Base-by-base conservation (phyloP, 2,329 filamentous ascomycete species). In the Huntiella bhutanensis region DNA sequence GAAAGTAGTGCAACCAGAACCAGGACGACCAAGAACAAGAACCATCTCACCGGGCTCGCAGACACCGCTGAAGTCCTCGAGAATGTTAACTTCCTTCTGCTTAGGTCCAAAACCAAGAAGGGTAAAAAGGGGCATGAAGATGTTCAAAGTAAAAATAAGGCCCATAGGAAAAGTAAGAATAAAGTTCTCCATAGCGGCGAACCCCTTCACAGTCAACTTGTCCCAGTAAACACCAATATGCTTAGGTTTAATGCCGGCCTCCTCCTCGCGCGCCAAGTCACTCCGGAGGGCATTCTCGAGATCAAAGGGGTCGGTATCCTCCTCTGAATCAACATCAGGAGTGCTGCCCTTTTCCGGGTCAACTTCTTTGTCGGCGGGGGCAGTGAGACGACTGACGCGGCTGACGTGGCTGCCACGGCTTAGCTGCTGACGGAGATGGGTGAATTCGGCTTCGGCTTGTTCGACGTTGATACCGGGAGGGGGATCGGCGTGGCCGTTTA, bases 11-110 rank as follows among this genome's bases (percentile, higher is more conserved):
- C 78, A 82, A 19, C 78, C 78, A 0, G 73, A 77, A 0, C 83
- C 83, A 0, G 84, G 84, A 51, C 77, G 73, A 16, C 84, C 84
- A 5, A 92, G 67, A 0, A 92, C 84, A 2, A 92, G 67, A 0
- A 88, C 72, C 85, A 94, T 93, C 65, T 94, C 86, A 1, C 86
- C 87, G 0, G 84, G 82, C 52, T 79, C 77, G 48, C 76, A 74
- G 1, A 82, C 69, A 32, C 80, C 81, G 44, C 67, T 69, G 63
- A 87, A 91, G 52, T 73, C 67, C 51, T 83, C 70, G 17, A 93
- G 62, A 40, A 93, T 77, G 4, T 83, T 78, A 36, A 78, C 72
- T 57, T 92, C 80, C 32, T 66, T 66, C 2, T 77, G 77, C 58
- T 82, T 82, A 48, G 73, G 73, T 1, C 76, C 75, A 12, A 76